phyloP scores from a whole-genome alignment of 108 stramenopile genomes.

The Cyclotella distinguenda region DNA sequence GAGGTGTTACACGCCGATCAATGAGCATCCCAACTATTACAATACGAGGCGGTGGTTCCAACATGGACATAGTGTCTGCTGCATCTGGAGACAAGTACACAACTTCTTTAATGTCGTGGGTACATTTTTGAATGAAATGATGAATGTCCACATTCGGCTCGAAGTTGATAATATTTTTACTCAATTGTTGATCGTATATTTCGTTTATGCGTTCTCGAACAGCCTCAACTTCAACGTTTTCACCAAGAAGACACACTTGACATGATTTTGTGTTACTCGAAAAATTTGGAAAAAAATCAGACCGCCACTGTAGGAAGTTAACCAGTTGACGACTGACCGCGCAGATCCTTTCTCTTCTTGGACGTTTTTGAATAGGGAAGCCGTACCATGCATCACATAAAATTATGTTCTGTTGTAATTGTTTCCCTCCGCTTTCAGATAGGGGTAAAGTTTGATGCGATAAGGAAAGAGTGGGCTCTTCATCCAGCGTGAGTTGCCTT shows the following conservation, averaged over 20 bases:
- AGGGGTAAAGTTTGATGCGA: too few relatives aligned
- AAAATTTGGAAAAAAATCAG: background rate
- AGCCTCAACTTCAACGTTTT: conserved; percentile 22
- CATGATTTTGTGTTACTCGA: background rate
- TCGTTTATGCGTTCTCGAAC: conserved; percentile 47
- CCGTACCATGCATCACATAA: conserved; percentile 83
- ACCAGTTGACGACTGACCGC: conserved; percentile 68
- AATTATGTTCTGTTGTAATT: too few relatives aligned
- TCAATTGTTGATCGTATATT: conserved; percentile 13
- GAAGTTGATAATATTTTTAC: conserved; percentile 8
- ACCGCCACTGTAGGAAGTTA: conserved; percentile 76
- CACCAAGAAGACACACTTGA: conserved; percentile 26
- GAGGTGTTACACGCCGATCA: conserved; percentile 70
- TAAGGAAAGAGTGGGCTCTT: too few relatives aligned
- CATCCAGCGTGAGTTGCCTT: too few relatives aligned
- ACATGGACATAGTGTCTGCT: conserved; percentile 38
- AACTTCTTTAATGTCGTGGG: conserved; percentile 6
- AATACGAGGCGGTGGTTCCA: conserved; percentile 46
- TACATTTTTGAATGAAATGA: conserved; percentile 35
- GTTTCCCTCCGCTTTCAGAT: too few relatives aligned
- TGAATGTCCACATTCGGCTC: conserved; percentile 21
- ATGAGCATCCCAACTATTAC: conserved; percentile 79
- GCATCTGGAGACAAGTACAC: conserved; percentile 86
- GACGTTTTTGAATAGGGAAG: conserved; percentile 70
- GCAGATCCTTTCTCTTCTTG: conserved; percentile 66